A percentile compares a stretch with the other conserved stretches of the same genome.
Evolutionary conservation across 352 stramenopile genomes (phyloP).

Genomic region (Pythium phragmiticola): DNA sequence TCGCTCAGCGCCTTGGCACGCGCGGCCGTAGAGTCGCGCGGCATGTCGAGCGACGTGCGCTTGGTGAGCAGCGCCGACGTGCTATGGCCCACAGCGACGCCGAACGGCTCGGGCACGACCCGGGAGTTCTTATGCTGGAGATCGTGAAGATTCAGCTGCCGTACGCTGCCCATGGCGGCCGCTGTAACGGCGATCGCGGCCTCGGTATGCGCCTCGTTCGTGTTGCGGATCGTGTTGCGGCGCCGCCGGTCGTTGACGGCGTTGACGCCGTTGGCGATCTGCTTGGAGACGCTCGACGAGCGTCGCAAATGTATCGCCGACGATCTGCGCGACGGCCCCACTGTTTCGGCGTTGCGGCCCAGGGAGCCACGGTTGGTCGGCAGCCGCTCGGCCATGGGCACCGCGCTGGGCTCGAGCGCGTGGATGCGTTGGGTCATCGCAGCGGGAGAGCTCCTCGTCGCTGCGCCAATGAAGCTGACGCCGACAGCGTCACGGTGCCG

Average conservation of each 20-base stretch:
- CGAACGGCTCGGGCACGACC: conserved; percentile 34
- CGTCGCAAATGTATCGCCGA: conserved; percentile 40
- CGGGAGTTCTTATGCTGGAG: conserved; percentile 15
- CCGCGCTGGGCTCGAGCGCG: neutral
- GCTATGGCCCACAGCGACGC: conserved; percentile 5
- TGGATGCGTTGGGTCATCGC: conserved; percentile 12
- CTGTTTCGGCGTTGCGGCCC: neutral
- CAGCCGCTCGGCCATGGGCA: neutral
- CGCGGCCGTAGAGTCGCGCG: conserved; percentile 52
- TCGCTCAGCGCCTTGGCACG: conserved; percentile 59
- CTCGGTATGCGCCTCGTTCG: conserved; percentile 19
- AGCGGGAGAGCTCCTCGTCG: neutral
- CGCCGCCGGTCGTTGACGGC: conserved; percentile 2
- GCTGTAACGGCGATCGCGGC: conserved; percentile 29
- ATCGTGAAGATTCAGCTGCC: conserved; percentile 13
- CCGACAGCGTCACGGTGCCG: no score
- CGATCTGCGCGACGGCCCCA: conserved; percentile 21
- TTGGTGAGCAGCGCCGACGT: conserved; percentile 20
- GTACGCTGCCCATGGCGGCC: conserved; percentile 29
- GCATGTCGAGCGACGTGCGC: conserved; percentile 34
- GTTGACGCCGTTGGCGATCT: conserved; percentile 28
- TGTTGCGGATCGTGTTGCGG: conserved; percentile 26
- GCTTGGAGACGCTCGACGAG: conserved; percentile 43
- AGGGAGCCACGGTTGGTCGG: neutral
- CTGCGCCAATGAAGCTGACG: no score